Base-by-base conservation (phyloP, 768 basidiomycete genomes). In the Xerocomus potaroensis region DNA sequence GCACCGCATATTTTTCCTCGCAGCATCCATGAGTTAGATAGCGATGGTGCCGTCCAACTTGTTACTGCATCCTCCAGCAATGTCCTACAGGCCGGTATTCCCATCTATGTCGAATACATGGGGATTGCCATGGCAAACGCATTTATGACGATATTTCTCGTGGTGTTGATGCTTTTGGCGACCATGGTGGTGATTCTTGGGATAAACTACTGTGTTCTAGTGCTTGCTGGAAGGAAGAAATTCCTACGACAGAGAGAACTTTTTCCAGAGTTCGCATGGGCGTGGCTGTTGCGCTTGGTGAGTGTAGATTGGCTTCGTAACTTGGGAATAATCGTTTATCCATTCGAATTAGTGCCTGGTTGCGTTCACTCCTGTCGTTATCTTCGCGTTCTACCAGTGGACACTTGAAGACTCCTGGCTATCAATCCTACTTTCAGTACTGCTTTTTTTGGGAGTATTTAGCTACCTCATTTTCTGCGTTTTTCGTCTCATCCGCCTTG, bases 361-460 rank as follows among this genome's bases (percentile, higher is more conserved):
- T 36, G 67, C 74, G 21, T 71, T 81, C 54, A 70, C 79, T 41
- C 94, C 94, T 8, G 69, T 91, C 48, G 66, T 81, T 51, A 78
- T 87, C 51, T 90, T 96, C 55, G 72, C 80, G 8, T 78, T 96
- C 59, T 92, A 85, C 64, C 93, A 97, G 64, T 97, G 93, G 90
- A 89, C 87, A 1, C 72, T 93, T 51, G 70, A 79, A 48, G 92
- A 97, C 66, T 93, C 92, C 0, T 91, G 90, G 84, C 73, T 95
- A 3, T 78, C 91, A 0, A 76, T 83, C 55, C 70, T 95, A 29
- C 73, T 97, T 32, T 87, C 92, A 3, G 84, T 86, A 49, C 58
- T 94, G 48, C 64, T 76, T 10, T 69, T 93, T 61, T 57, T 87
- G 37, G 67, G 64, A 37, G 65, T 87, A 26, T 36, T 76, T 26